Base-by-base conservation (phyloP, 176 grass and related monocot genomes). In the Juncus effusus region DNA sequence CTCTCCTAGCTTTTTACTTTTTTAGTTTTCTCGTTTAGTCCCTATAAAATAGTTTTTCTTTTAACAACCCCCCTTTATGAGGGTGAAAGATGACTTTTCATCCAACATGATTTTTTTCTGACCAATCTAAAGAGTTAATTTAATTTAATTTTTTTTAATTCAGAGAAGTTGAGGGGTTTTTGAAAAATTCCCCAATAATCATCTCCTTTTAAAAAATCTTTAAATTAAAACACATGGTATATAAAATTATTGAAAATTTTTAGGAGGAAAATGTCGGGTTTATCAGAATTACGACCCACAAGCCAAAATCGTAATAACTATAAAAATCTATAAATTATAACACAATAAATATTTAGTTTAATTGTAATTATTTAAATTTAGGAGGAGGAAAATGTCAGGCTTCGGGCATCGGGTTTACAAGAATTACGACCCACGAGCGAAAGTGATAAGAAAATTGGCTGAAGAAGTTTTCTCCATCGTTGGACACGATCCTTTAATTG, bases 381-480 rank as follows among this genome's bases (percentile, higher is more conserved):
- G 88, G 83, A 97, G 92, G 80, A 77, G 83, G 64, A 97, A 97
- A 80, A 82, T 97, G 88, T 97, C 88, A 11, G 88, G 94, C 52
- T 97, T 97, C 51, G 88, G 94, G 5, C 94, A 97, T 63, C 85
- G 94, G 69, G 94, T 97, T 51, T 97, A 97, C 52, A 97, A 93
- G 74, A 97, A 97, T 47, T 97, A 97, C 59, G 94, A 97, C 55
- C 94, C 94, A 72, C 85, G 88, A 77, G 94, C 94, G 65, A 97
- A 97, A 77, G 94, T 97, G 45, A 84, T 97, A 62, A 75, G 85
- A 40, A 93, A 92, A 64, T 82, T 97, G 74, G 88, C 94, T 62
- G 94, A 97, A 36, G 94, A 93, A 72, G 94, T 93, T 28, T 97
- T 97, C 76, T 89, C 94, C 7, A 97, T 97, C 64, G 94, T 97